A percentile compares a stretch with the other conserved stretches of the same genome.
phyloP scores from a whole-genome alignment of 1,284 basidiomycete species.

The Inonotus obliquus region DNA sequence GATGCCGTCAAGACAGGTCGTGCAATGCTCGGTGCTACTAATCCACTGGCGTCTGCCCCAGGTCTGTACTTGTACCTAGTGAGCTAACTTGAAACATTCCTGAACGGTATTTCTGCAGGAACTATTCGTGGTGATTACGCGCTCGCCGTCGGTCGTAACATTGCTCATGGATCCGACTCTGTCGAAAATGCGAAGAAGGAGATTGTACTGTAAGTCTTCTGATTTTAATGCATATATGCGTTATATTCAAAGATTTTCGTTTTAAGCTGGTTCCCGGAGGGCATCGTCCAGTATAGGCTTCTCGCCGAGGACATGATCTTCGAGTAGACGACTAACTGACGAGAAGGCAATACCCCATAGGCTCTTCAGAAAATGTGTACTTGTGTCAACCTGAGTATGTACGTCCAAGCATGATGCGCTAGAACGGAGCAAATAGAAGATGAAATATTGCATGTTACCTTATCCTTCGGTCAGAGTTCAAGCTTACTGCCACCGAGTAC shows the following conservation, averaged over 20 bases:
- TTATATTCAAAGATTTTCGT: not conserved
- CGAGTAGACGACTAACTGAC: constrained; percentile 50
- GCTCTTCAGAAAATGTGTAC: constrained; percentile 1
- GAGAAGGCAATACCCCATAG: constrained; percentile 17
- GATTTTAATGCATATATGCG: not conserved
- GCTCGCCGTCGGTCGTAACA: constrained; percentile 90
- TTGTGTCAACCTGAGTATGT: constrained; percentile 2
- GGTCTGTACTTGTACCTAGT: constrained; percentile 40
- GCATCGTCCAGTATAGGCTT: constrained; percentile 71
- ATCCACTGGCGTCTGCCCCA: constrained; percentile 87
- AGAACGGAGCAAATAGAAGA: constrained; percentile 5
- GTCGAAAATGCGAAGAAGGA: constrained; percentile 91
- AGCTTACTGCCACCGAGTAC: not conserved
- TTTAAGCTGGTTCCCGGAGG: constrained; percentile 81
- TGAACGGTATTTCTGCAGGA: constrained; percentile 36
- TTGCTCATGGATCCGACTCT: constrained; percentile 93
- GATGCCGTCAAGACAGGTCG: constrained; percentile 97
- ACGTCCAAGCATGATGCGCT: not conserved
- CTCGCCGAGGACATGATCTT: constrained; percentile 74
- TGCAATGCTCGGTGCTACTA: constrained; percentile 94
- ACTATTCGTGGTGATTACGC: constrained; percentile 93
- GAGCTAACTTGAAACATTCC: not conserved
- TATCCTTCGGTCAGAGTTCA: not conserved
- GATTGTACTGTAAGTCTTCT: constrained; percentile 70
- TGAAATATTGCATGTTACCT: not conserved